Conservation (phyloP, 2,329 filamentous ascomycete species). For the Monilinia fructicola region DNA sequence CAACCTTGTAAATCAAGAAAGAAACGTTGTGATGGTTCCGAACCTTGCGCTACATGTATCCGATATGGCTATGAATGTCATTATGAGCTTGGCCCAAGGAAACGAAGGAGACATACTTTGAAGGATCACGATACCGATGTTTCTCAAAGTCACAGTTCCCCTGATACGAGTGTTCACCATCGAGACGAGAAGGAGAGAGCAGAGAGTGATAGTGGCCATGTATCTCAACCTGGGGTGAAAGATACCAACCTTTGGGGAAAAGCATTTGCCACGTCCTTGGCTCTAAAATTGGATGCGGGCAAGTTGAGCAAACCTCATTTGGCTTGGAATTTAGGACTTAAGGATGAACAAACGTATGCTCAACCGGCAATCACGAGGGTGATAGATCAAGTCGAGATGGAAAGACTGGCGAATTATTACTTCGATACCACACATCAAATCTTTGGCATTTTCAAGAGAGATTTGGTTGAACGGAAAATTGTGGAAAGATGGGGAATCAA, state of each 20-base stretch:
- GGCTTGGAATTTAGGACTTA: slow-evolving; percentile 41
- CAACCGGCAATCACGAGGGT: slow-evolving; percentile 32
- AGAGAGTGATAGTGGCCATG: slow-evolving; percentile 12
- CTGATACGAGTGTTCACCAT: slow-evolving; percentile 11
- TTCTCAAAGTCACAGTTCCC: slow-evolving; percentile 21
- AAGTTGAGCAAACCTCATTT: slow-evolving; percentile 40
- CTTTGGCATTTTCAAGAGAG: slow-evolving; percentile 40
- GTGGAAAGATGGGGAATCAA: slow-evolving; percentile 40
- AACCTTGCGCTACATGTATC: slow-evolving; percentile 20
- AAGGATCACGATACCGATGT: slow-evolving; percentile 21
- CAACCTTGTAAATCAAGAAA: slow-evolving; percentile 24
- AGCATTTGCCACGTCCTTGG: slow-evolving; percentile 19
- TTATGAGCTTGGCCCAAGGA: slow-evolving; percentile 20
- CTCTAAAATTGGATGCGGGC: slow-evolving; percentile 20
- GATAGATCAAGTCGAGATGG: slow-evolving; percentile 14
- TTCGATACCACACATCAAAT: slow-evolving; percentile 39
- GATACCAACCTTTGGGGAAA: slow-evolving; percentile 19
- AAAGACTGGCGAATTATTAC: slow-evolving; percentile 35
- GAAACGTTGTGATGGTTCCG: slow-evolving; percentile 23
- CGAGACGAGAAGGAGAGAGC: slow-evolving; percentile 20
- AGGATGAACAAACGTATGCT: slow-evolving; percentile 33
- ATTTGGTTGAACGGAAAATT: slow-evolving; percentile 31
- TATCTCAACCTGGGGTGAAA: slow-evolving; percentile 3
- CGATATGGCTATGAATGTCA: slow-evolving; percentile 22
- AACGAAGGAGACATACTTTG: slow-evolving; percentile 15